Evolutionary conservation across 2,329 filamentous ascomycete genomes (phyloP), one percentile per base, ranked within the genome.

Genomic region (Trichoderma endophyticum): DNA sequence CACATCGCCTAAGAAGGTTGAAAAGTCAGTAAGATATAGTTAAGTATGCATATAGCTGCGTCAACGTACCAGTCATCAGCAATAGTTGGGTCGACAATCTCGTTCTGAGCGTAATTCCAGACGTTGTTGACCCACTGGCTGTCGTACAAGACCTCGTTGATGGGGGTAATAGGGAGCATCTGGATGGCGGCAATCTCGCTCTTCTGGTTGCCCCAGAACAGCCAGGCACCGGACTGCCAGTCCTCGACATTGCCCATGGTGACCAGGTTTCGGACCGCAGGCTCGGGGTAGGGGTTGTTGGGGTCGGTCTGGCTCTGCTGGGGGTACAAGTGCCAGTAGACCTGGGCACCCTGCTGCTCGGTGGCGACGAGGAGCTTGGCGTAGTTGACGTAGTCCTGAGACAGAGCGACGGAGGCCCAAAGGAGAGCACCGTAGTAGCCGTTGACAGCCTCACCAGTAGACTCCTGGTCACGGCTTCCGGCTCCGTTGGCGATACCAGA

Each of bases 391-490:
- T 76, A 75, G 63, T 74, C 76, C 39, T 74, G 73, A 14, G 76
- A 75, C 15, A 75, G 73, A 6, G 74, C 75, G 6, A 75, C 75
- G 0, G 73, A 70, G 1, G 75, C 77, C 77, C 76, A 78, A 34
- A 78, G 75, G 30, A 76, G 73, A 11, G 76, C 73, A 14, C 76
- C 77, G 67, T 78, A 78, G 61, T 76, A 76, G 24, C 69, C 75
- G 73, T 77, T 77, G 67, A 76, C 71, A 39, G 76, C 77, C 63
- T 79, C 77, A 32, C 74, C 74, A 21, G 70, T 74, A 3, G 76
- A 77, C 63, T 79, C 78, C 62, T 79, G 76, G 71, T 79, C 77
- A 30, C 74, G 73, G 72, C 77, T 75, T 21, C 76, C 77, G 18
- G 73, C 76, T 43, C 72, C 72, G 63, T 79, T 76, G 64, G 74